Evolutionary conservation across 305 asterid genomes (phyloP).

Genomic region (Solanum hybrid): DNA sequence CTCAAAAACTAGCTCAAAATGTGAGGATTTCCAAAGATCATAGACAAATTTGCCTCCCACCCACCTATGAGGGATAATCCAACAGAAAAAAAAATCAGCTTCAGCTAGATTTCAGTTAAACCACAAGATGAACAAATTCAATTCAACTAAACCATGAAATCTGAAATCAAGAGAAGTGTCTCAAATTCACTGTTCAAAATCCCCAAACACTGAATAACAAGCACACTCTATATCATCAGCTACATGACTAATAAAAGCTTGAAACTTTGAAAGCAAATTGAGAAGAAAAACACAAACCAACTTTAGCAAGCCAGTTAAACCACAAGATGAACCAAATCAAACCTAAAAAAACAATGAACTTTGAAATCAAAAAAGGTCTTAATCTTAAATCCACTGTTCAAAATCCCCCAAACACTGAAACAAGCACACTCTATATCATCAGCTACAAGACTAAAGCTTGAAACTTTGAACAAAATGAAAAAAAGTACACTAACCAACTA

Average conservation of each 20-base stretch:
- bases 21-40: neutral
- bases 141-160: neutral
- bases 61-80: neutral
- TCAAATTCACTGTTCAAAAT: neutral
- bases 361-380: neutral
- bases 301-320: neutral
- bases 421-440: neutral
- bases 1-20: neutral
- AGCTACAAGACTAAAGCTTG: neutral
- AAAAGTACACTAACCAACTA: slow-evolving; percentile 36
- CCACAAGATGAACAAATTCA: neutral
- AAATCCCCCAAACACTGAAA: neutral
- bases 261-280: neutral
- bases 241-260: neutral
- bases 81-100: neutral
- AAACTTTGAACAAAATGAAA: neutral
- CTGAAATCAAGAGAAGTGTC: neutral
- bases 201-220: neutral
- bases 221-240: neutral
- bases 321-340: neutral
- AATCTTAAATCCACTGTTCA: neutral
- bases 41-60: neutral
- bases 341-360: neutral
- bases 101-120: neutral
- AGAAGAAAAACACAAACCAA: neutral